Evolutionary conservation across 202 grass and related monocot genomes (phyloP).

Genomic region (Hordeum pubiflorum): DNA sequence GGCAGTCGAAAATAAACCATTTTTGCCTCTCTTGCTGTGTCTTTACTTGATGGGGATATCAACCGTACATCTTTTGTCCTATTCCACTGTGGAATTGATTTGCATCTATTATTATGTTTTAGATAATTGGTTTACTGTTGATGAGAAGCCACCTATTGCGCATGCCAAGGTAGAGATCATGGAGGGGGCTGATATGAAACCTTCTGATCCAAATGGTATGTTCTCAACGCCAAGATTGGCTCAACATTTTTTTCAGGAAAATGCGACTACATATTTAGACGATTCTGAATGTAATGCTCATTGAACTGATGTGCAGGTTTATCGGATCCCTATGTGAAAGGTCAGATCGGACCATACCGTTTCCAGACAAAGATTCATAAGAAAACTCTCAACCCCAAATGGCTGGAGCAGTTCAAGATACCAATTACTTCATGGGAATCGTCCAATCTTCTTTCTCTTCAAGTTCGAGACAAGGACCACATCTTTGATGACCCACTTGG

Average conservation of each 20-base stretch:
- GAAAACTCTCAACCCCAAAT: slow-evolving; percentile 91
- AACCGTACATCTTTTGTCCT: background rate
- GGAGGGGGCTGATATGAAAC: slow-evolving; percentile 93
- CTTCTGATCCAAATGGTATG: slow-evolving; percentile 88
- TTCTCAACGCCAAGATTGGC: background rate
- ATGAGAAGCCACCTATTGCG: slow-evolving; percentile 78
- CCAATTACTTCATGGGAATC: slow-evolving; percentile 88
- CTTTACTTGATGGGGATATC: background rate
- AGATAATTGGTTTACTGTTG: slow-evolving; percentile 73
- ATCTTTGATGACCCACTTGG: slow-evolving; percentile 92
- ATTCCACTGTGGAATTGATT: background rate
- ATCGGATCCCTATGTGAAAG: slow-evolving; percentile 88
- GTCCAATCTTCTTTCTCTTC: slow-evolving; percentile 67
- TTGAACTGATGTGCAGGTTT: slow-evolving; percentile 58
- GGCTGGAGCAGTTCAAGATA: slow-evolving; percentile 88
- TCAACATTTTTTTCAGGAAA: slow-evolving; percentile 18
- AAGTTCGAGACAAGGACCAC: slow-evolving; percentile 87
- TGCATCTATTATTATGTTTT: slow-evolving; percentile 25
- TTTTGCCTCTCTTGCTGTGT: background rate
- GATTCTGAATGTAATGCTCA: background rate
- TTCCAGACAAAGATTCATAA: slow-evolving; percentile 90
- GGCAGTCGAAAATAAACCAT: background rate
- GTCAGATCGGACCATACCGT: slow-evolving; percentile 61
- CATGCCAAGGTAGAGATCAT: slow-evolving; percentile 74
- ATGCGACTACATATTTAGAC: background rate